Base-by-base conservation (phyloP, 108 stramenopile species). In the Chaetoceros muelleri region DNA sequence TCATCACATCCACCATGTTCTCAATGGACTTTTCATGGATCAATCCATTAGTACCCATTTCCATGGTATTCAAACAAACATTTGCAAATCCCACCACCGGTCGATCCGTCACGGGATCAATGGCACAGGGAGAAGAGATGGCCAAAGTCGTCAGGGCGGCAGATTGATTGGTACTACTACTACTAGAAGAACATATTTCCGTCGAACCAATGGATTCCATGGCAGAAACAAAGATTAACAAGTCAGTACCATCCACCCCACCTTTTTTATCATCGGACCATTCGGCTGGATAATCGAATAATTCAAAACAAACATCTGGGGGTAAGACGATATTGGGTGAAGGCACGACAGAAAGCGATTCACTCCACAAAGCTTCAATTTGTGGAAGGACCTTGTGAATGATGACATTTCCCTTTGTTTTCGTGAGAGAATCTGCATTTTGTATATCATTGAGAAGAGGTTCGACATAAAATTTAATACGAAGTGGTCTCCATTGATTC, bases 31-130 rank as follows among this genome's bases (percentile, higher is more conserved):
- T 27, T 49, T 19, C 13, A 16, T 55, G 30, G 19, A 27, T 21
- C 30, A 23, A 19, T 3, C 23, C 28, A 24, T 24, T 40, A 20
- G 8, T 46, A 18, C 17, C 7, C 17, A n/a, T 48, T 17, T 1
- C 52, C 52, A 56, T 20, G 23, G 57, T 29, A 18, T 63, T 24
- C 50, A 65, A 48, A 56, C 64, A 71, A 40, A 64, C 58, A 56
- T 71, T 64, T 5, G 64, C 58, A 20, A 61, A 55, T 44, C 70
- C 70, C 21, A 59, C 53, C 2, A 60, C 52, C 0, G 70, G 70
- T 22, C 70, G 49, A 46, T 71, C 70, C 28, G 30, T 29, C 48
- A 59, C 25, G 13, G 34, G 58, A 44, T 71, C 70, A 16, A 59
- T 24, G 31, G 44, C 24, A 54, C 70, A 71, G 7, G 63, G 34